Percentiles rank a stretch among this genome's conserved stretches.
phyloP scores from a whole-genome alignment of 2,329 filamentous ascomycete genomes.

The Fusarium sp. region DNA sequence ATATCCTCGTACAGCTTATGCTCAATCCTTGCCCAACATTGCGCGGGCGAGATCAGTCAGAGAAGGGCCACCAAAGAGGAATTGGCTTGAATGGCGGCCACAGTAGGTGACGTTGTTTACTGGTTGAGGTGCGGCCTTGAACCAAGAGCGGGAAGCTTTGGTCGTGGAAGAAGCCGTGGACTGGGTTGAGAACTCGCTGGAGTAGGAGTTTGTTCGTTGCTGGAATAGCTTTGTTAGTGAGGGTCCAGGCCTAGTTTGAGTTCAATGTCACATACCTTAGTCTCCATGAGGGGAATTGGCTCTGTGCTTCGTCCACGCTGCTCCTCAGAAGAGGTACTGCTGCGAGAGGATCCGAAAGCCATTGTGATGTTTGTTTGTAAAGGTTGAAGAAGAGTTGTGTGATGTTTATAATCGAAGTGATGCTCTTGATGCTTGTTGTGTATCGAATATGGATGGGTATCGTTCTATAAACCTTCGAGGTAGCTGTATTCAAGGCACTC shows the following conservation, averaged over 20 bases:
- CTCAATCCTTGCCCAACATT: slow-evolving; percentile 51
- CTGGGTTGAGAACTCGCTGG: slow-evolving; percentile 44
- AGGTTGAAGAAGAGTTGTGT: not conserved
- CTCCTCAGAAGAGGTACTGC: slow-evolving; percentile 38
- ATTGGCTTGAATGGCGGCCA: slow-evolving; percentile 65
- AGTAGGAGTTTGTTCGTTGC: slow-evolving; percentile 47
- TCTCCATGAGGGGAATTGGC: slow-evolving; percentile 36
- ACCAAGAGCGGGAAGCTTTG: slow-evolving; percentile 48
- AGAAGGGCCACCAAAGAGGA: slow-evolving; percentile 62
- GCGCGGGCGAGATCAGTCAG: slow-evolving; percentile 57
- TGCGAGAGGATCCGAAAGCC: slow-evolving; percentile 22
- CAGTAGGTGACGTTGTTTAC: slow-evolving; percentile 67
- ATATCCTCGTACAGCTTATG: slow-evolving; percentile 12
- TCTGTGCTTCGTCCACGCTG: slow-evolving; percentile 37
- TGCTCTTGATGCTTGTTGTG: not conserved
- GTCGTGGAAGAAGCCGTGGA: slow-evolving; percentile 44
- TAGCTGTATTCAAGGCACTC: slow-evolving; percentile 32
- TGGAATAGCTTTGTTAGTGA: slow-evolving; percentile 36
- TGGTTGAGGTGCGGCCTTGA: slow-evolving; percentile 52
- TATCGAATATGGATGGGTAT: slow-evolving; percentile 27
- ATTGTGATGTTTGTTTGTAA: slow-evolving; percentile 8
- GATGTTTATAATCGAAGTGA: not conserved
- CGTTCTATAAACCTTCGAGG: slow-evolving; percentile 34
- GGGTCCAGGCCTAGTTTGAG: not conserved
- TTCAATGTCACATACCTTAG: slow-evolving; percentile 40